Conservation (phyloP, 306 rosid species). For the Arachis hypogaea region DNA sequence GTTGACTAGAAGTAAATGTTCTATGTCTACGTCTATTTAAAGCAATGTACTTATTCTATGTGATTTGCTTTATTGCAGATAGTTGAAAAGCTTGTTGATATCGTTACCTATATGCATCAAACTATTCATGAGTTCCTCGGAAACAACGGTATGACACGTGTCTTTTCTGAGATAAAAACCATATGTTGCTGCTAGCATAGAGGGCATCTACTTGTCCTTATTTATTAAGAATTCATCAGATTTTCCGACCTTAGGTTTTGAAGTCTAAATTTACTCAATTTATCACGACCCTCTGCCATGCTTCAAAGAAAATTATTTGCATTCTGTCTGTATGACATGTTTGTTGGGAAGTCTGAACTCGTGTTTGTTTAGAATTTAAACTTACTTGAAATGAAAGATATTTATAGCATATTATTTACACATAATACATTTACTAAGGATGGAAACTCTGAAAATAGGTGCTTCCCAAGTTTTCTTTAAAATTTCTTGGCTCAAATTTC, state of each 20-base stretch:
- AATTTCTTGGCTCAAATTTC: not conserved
- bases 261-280: conserved; percentile 7
- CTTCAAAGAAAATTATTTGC: conserved; percentile 11
- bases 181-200: conserved; percentile 2
- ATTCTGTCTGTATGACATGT: conserved; percentile 17
- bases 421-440: not conserved
- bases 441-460: conserved; percentile 10
- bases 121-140: conserved; percentile 69
- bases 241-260: conserved; percentile 22
- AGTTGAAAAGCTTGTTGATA: conserved; percentile 81
- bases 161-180: conserved; percentile 16
- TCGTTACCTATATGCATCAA: conserved; percentile 68
- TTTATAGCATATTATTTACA: not conserved
- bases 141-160: conserved; percentile 57
- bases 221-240: not conserved
- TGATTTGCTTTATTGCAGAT: conserved; percentile 67
- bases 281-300: conserved; percentile 18
- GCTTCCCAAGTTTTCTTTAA: not conserved
- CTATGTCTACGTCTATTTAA: conserved; percentile 12
- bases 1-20: not conserved
- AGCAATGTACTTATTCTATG: conserved; percentile 23
- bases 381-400: conserved; percentile 23
- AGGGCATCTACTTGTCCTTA: conserved; percentile 19
- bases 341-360: not conserved
- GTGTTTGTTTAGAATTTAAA: conserved; percentile 12